These are phyloP conservation scores for Alternaria gaisen DNA, from an alignment of 2,329 filamentous ascomycete species.

Conservation along the genomic window DNA sequence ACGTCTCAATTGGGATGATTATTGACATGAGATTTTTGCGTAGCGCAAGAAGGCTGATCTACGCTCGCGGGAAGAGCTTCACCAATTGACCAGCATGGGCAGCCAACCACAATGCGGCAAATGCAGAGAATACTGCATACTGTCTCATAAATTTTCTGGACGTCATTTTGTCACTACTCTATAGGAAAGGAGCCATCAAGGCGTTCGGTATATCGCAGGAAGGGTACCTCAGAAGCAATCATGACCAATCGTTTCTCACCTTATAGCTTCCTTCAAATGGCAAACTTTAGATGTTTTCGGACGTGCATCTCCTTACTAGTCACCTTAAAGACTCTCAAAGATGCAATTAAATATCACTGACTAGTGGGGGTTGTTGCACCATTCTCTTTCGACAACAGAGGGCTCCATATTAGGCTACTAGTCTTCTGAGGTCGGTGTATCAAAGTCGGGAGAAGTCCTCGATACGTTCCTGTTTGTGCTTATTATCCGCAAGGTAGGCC, in stretches of 20 bases:
- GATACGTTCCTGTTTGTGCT: neutral
- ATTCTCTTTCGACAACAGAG: neutral
- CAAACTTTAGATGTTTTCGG: neutral
- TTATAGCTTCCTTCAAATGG: neutral
- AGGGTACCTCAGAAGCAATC: neutral
- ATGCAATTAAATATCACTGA: neutral
- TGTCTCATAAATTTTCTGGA: neutral
- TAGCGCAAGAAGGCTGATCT: neutral
- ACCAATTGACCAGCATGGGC: neutral
- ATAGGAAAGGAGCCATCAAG: neutral
- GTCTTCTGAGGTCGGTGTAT: neutral
- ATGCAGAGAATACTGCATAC: neutral
- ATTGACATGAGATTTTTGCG: neutral
- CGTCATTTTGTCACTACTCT: neutral
- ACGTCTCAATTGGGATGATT: fast-evolving
- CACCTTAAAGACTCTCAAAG: neutral
- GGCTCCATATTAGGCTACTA: neutral
- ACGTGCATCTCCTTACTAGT: neutral
- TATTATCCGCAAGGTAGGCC: neutral
- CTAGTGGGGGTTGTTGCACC: neutral
- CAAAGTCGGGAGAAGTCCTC: neutral
- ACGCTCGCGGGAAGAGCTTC: neutral
- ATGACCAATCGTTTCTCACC: neutral
- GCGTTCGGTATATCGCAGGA: neutral
- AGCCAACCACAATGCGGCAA: neutral